Conservation (phyloP, 805 yeast species). For the Teunomyces barrocoloradensis region DNA sequence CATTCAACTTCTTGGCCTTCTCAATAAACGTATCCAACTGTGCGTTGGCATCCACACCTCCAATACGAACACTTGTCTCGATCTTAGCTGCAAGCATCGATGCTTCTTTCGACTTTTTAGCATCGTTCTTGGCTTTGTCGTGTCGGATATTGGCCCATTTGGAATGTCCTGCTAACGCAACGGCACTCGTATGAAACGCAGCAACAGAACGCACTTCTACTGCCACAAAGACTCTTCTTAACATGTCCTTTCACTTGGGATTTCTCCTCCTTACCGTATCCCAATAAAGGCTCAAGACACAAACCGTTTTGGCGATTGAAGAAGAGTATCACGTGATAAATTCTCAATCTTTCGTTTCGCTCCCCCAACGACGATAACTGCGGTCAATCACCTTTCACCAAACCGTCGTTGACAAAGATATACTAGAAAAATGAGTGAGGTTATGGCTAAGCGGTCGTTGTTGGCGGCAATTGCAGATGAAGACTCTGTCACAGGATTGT, state of each 20-base stretch:
- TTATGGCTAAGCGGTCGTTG: constrained; percentile 68
- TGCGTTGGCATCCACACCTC: constrained; percentile 60
- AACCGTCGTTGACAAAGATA: not conserved
- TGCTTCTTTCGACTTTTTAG: constrained; percentile 64
- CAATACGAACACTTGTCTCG: constrained; percentile 71
- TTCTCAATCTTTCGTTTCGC: not conserved
- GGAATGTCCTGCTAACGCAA: constrained; percentile 71
- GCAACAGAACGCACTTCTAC: not conserved
- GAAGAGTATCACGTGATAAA: too few species aligned
- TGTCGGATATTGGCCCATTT: constrained; percentile 96
- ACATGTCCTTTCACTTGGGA: not conserved
- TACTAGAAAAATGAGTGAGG: constrained; percentile 20
- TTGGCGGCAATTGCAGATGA: constrained; percentile 97
- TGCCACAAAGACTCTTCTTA: not conserved
- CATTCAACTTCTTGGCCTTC: constrained; percentile 69
- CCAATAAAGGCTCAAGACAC: too few species aligned
- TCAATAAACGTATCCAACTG: constrained; percentile 75
- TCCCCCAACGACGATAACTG: not conserved
- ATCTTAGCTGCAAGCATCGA: constrained; percentile 72
- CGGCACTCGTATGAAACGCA: constrained; percentile 11
- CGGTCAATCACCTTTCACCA: not conserved
- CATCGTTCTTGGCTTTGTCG: constrained; percentile 91
- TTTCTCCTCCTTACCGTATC: too few species aligned
- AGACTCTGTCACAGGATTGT: constrained; percentile 93
- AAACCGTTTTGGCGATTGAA: not conserved